Evolutionary conservation across 208 protist species (phyloP).

Genomic region (Blechomonas ayalai): DNA sequence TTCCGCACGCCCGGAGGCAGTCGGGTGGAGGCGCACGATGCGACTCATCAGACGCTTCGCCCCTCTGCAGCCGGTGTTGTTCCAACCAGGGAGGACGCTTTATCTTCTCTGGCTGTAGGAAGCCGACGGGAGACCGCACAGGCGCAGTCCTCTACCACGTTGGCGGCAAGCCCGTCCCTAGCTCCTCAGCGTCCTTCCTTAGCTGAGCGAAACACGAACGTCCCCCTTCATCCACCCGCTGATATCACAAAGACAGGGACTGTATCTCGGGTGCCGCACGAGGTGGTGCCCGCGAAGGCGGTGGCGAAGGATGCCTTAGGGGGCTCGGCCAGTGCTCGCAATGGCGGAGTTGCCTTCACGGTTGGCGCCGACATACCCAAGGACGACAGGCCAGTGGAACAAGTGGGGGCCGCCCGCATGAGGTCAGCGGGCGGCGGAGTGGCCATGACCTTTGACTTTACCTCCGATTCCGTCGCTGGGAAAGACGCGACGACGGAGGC

Average conservation of each 20-base stretch:
- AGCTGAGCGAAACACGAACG: constrained; percentile 15
- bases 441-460: constrained; percentile 23
- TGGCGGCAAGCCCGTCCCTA: too few species aligned
- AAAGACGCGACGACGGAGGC: too few species aligned
- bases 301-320: constrained; percentile 2
- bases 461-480: neutral
- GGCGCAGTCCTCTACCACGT: too few species aligned
- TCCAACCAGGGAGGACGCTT: constrained; percentile 17
- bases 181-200: too few species aligned
- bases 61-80: constrained; percentile 1
- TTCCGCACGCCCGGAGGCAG: constrained; percentile 13
- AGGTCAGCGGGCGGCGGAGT: too few species aligned
- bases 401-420: too few species aligned
- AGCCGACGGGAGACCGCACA: constrained; percentile 5
- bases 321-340: constrained; percentile 2
- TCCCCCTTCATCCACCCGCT: too few species aligned
- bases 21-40: neutral
- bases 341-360: constrained; percentile 9
- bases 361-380: constrained; percentile 4
- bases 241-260: too few species aligned
- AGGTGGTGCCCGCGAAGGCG: too few species aligned
- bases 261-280: too few species aligned
- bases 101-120: constrained; percentile 7
- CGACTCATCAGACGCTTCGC: neutral
- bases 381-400: too few species aligned